Base-by-base conservation (phyloP, 73 alveolate genomes). In the Uronychia setigera region DNA sequence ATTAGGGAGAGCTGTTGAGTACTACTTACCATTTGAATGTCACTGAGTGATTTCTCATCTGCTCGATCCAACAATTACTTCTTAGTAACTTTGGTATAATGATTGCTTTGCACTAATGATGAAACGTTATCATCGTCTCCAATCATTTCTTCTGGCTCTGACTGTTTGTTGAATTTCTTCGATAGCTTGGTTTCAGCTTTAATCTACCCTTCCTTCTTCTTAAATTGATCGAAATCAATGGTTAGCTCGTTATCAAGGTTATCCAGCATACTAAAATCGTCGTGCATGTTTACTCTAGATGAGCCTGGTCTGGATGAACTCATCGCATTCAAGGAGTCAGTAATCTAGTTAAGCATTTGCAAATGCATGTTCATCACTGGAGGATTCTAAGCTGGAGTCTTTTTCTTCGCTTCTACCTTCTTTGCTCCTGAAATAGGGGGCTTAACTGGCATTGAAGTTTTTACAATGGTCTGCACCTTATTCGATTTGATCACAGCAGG, bases 91-190 rank as follows among this genome's bases (percentile, higher is more conserved):
- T 81, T 74, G 0, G 27, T 84, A 1, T 13, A 58, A 1, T 1
- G n/a, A n/a, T 78, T 77, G 30, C 77, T 31, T 33, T 79, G 33
- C n/a, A 82, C 77, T 57, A 88, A 88, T 28, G 74, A 75, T n/a
- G 67, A 88, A 25, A 88, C 58, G 46, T 88, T 88, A 25, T 78
- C 85, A 33, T 88, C 94, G 30, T n/a, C n/a, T n/a, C n/a, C n/a
- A n/a, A 88, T 88, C 81, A 60, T 84, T n/a, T 82, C 77, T 58
- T 88, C 94, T 26, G 83, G 77, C 30, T 32, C 76, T 35, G 83
- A 88, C 5, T 83, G 79, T 0, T 77, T 35, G 28, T 76, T 46
- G 11, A 88, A 77, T 85, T 88, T 82, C 74, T 82, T 78, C 80
- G 76, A n/a, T n/a, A n/a, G n/a, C n/a, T n/a, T n/a, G n/a, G n/a